phyloP scores from a whole-genome alignment of 1,284 basidiomycete genomes.

The Ustilago shanxiensis region DNA sequence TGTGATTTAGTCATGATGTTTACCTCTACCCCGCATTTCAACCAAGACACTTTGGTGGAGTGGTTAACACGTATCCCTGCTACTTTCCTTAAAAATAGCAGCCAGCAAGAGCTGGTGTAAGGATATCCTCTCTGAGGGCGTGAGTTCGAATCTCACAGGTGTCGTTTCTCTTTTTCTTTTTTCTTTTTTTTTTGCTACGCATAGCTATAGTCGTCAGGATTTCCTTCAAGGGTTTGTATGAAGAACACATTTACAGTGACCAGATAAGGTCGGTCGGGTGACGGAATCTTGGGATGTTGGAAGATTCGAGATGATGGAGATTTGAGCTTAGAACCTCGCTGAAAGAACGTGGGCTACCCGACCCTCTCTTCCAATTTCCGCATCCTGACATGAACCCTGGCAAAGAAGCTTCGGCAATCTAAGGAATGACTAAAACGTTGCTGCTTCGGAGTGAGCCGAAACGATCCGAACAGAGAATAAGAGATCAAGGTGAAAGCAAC shows the following conservation, averaged over 20 bases:
- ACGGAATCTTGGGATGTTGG: neutral
- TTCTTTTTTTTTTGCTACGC: no score
- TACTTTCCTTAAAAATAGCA: slow-evolving; percentile 25
- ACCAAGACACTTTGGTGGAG: slow-evolving; percentile 51
- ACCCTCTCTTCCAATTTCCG: no score
- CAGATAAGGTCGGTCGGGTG: slow-evolving; percentile 5
- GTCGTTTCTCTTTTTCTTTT: slow-evolving; percentile 39
- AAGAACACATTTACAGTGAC: neutral
- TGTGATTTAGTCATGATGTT: neutral
- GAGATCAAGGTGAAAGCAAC: no score
- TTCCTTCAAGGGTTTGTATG: slow-evolving; percentile 2
- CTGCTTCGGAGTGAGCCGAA: no score
- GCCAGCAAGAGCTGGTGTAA: slow-evolving; percentile 17
- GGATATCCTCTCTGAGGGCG: slow-evolving; percentile 61
- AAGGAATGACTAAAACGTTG: no score
- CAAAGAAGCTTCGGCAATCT: no score
- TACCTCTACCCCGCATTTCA: slow-evolving; percentile 7
- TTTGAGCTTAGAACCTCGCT: no score
- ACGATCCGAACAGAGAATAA: no score
- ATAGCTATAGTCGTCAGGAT: slow-evolving; percentile 11
- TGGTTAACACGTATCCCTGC: slow-evolving; percentile 61
- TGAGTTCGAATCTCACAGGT: slow-evolving; percentile 60
- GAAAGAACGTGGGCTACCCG: no score
- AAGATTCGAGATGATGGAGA: slow-evolving; percentile 3
- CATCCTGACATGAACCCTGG: no score